These are phyloP conservation scores for Arachnomyces sp. DNA, from an alignment of 2,329 filamentous ascomycete genomes.

Conservation along the genomic window DNA sequence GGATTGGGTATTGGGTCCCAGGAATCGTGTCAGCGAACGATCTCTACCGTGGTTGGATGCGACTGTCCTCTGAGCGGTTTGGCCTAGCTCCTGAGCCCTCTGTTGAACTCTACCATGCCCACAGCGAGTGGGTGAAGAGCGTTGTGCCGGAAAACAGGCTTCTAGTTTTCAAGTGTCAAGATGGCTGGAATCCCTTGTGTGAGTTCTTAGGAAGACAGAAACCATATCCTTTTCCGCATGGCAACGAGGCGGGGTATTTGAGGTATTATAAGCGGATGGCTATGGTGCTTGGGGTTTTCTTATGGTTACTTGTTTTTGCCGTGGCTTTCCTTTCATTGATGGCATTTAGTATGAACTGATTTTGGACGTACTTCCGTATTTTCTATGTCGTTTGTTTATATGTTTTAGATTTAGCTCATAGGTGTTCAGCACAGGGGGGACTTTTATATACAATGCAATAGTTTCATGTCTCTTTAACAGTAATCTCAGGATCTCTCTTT, in stretches of 20 bases:
- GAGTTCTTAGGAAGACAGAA: slow-evolving; percentile 12
- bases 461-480: too few relatives aligned
- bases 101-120: slow-evolving; percentile 11
- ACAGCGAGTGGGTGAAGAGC: slow-evolving; percentile 11
- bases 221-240: slow-evolving; percentile 12
- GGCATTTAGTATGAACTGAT: too few relatives aligned
- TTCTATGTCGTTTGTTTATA: too few relatives aligned
- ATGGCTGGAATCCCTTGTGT: slow-evolving; percentile 12
- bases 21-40: slow-evolving; percentile 13
- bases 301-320: slow-evolving; percentile 9
- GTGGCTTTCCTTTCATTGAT: not conserved
- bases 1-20: slow-evolving; percentile 14
- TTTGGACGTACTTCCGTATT: too few relatives aligned
- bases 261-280: slow-evolving; percentile 13
- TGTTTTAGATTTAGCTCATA: too few relatives aligned
- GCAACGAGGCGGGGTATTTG: slow-evolving; percentile 13
- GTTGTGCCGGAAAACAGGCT: slow-evolving; percentile 8
- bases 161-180: slow-evolving; percentile 14
- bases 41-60: slow-evolving; percentile 2
- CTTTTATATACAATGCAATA: too few relatives aligned
- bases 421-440: too few relatives aligned
- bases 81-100: slow-evolving; percentile 8
- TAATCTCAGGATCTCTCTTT: too few relatives aligned
- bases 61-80: too few relatives aligned
- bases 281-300: slow-evolving; percentile 10